Conservation (phyloP, 192 early-diverging fungal genomes). For the Backusella macrospora region DNA sequence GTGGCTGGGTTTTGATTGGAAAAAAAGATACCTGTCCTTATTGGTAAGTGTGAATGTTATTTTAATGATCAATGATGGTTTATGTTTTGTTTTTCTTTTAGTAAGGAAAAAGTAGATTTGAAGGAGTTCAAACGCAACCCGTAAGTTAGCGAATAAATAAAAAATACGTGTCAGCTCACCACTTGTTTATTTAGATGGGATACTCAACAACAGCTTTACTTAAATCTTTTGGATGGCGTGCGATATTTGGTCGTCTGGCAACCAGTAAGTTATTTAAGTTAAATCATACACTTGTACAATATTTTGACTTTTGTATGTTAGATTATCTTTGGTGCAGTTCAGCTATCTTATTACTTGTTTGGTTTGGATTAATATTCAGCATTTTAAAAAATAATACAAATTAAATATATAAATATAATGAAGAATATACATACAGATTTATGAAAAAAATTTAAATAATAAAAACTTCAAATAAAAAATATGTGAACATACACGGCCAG, state of each 20-base stretch:
- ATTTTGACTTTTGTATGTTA: conserved; percentile 7
- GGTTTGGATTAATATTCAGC: conserved; percentile 39
- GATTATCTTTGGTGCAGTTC: conserved; percentile 51
- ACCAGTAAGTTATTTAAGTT: conserved; percentile 41
- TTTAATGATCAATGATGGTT: not conserved
- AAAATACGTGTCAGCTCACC: not conserved
- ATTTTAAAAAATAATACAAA: not conserved
- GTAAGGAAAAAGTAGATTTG: conserved; percentile 66
- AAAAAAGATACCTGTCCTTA: conserved; percentile 69
- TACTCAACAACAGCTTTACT: conserved; percentile 64
- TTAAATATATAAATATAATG: not conserved
- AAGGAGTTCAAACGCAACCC: conserved; percentile 65
- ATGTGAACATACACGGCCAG: no score
- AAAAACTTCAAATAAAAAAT: conserved; percentile 5
- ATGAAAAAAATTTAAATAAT: not conserved
- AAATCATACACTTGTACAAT: not conserved
- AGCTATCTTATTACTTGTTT: conserved; percentile 46
- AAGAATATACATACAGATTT: not conserved
- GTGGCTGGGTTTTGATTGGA: conserved; percentile 66
- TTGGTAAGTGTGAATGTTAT: conserved; percentile 39
- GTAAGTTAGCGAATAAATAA: conserved; percentile 32
- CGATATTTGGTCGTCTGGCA: conserved; percentile 61
- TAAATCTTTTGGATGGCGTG: conserved; percentile 62
- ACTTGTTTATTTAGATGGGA: conserved; percentile 50
- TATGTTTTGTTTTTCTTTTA: conserved; percentile 23